Percentiles rank a stretch among this genome's conserved stretches.
Evolutionary conservation across 2,329 filamentous ascomycete species (phyloP).

Genomic region (Cryphonectria parasitica): DNA sequence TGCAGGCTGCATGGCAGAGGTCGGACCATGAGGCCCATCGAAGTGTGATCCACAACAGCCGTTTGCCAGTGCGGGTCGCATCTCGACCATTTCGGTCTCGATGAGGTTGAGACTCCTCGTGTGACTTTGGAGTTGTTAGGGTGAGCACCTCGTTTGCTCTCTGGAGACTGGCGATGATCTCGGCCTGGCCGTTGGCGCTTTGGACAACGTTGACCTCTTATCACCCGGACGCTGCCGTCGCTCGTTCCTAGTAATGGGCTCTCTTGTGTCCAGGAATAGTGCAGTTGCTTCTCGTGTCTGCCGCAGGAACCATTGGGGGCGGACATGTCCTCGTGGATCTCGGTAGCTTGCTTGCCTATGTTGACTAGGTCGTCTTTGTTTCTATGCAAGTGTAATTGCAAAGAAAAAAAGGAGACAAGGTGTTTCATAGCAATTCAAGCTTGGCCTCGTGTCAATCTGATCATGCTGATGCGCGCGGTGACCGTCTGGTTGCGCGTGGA

Average conservation of each 20-base stretch:
- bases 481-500: neutral
- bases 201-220: neutral
- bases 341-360: neutral
- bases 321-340: neutral
- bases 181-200: constrained; percentile 5
- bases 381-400: neutral
- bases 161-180: constrained; percentile 20
- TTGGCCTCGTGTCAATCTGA: neutral
- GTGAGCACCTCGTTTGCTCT: constrained; percentile 30
- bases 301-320: neutral
- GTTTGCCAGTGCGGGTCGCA: neutral
- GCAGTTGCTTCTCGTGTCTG: neutral
- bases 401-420: no score
- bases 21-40: neutral
- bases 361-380: neutral
- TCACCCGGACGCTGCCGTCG: neutral
- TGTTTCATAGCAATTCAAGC: neutral
- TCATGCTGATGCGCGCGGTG: neutral
- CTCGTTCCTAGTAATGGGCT: neutral
- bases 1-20: neutral
- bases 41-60: no score
- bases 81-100: neutral
- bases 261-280: neutral
- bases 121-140: neutral
- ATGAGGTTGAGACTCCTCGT: constrained; percentile 8